Evolutionary conservation across 495 filamentous ascomycete genomes (phyloP), one percentile per base, ranked within the genome.

Genomic region (Penicillium lividum): DNA sequence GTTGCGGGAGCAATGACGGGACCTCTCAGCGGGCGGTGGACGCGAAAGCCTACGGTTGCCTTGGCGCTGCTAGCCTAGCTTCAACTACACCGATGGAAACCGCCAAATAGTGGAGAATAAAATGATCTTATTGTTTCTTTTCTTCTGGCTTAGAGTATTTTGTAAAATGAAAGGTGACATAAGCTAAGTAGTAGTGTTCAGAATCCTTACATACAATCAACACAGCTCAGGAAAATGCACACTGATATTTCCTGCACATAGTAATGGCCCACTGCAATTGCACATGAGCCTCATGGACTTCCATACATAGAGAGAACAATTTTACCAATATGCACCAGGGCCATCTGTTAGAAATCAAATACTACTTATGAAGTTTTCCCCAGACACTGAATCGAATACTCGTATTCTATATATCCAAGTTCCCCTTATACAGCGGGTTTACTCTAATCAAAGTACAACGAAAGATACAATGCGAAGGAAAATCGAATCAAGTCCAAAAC

Each of bases 21-120:
- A 56, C 62, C 44, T 34, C 56, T 34, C 56, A 30, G 63, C 64
- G 62, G 67, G 67, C 64, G 67, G 67, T 69, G 67, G 50, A 68
- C 67, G 62, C 67, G 67, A 69, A 60, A 67, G 65, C 65, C 38
- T 50, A 42, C 65, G 58, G 67, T 54, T 70, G 67, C 67, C 67
- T 70, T 54, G 60, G 57, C 59, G 53, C 62, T 59, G 53, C 59
- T 48, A 49, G 22, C 22, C 59, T 48, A 49, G 22, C 22, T 22
- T 22, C 22, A 22, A 22, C 22, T 22, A 22, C 22, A 22, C 22
- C 1, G 22, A 22, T 22, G 22, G 22, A 22, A 22, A 22, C 22
- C 22, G 22, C 22, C 22, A 22, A 22, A 22, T 22, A 22, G 22
- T 22, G 22, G 2, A 22, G 22, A 22, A 22, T 22, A 22, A 22